Evolutionary conservation across 805 yeast genomes (phyloP).

Genomic region (Clavispora vitiphila): DNA sequence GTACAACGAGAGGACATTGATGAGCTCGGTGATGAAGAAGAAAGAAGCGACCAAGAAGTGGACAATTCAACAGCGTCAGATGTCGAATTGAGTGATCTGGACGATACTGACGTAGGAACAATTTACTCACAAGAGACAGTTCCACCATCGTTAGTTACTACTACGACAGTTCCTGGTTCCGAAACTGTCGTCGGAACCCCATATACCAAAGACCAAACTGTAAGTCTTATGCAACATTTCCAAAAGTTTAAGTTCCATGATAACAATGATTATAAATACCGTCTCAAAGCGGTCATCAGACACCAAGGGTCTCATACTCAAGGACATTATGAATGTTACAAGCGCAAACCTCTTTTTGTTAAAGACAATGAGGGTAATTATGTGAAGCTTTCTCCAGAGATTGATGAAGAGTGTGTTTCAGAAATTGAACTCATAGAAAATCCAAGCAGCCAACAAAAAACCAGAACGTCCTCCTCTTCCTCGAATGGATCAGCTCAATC

Average conservation of each 20-base stretch:
- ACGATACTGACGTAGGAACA: constrained; percentile 7
- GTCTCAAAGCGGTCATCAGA: constrained; percentile 66
- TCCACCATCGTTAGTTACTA: constrained; percentile 5
- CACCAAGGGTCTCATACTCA: constrained; percentile 85
- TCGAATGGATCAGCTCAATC: constrained; percentile 8
- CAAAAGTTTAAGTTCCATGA: constrained; percentile 35
- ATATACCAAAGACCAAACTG: constrained; percentile 34
- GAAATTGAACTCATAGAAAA: constrained; percentile 2
- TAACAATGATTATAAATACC: constrained; percentile 44
- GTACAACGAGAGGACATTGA: constrained; percentile 34
- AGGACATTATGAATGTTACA: constrained; percentile 90
- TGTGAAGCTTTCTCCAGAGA: constrained; percentile 38
- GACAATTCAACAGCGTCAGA: constrained; percentile 2
- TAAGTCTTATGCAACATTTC: constrained; percentile 31
- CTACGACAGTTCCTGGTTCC: background rate
- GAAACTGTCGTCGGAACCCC: constrained; percentile 33
- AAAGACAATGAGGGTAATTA: constrained; percentile 39
- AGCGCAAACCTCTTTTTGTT: constrained; percentile 63
- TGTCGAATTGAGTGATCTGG: constrained; percentile 6
- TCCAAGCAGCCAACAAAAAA: background rate
- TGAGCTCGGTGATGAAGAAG: constrained; percentile 26
- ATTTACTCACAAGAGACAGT: constrained; percentile 6
- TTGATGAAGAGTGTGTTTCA: constrained; percentile 19
- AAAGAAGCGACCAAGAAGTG: constrained; percentile 4
- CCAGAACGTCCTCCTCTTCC: constrained; percentile 10